phyloP scores from a whole-genome alignment of 345 rosid genomes.

The Gossypium australe region DNA sequence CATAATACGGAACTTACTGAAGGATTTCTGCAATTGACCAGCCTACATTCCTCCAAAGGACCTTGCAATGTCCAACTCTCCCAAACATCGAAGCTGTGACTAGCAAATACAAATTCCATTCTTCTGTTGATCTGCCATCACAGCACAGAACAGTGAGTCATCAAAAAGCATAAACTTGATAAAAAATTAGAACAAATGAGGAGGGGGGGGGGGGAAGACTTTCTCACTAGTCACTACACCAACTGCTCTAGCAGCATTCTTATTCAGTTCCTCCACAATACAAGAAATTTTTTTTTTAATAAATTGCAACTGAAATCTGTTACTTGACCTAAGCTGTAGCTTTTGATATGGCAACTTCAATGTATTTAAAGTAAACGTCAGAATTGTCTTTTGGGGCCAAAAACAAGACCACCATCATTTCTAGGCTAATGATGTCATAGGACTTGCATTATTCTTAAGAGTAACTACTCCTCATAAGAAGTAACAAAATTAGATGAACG shows the following conservation, averaged over 20 bases:
- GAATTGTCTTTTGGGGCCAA: background rate
- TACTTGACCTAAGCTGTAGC: background rate
- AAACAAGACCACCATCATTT: background rate
- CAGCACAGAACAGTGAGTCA: background rate
- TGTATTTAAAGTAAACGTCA: no score
- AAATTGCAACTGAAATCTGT: background rate
- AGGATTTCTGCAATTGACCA: constrained; percentile 81
- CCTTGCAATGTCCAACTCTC: constrained; percentile 97
- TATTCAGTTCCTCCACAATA: background rate
- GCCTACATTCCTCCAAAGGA: constrained; percentile 76
- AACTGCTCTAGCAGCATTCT: background rate
- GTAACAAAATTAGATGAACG: background rate
- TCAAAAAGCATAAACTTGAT: background rate
- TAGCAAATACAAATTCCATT: constrained; percentile 94
- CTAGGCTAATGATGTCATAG: background rate
- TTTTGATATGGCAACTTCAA: background rate
- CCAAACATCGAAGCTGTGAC: constrained; percentile 98
- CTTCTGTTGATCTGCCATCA: constrained; percentile 79
- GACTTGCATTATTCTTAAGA: background rate
- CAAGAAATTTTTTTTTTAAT: background rate
- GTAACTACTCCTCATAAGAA: no score
- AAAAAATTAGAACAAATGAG: background rate
- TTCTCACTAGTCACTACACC: background rate
- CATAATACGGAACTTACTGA: constrained; percentile 34
- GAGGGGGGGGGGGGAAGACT: no score